Evolutionary conservation across 2,329 filamentous ascomycete species (phyloP), one percentile per base, ranked within the genome.

Genomic region (Raffaelea arxii): DNA sequence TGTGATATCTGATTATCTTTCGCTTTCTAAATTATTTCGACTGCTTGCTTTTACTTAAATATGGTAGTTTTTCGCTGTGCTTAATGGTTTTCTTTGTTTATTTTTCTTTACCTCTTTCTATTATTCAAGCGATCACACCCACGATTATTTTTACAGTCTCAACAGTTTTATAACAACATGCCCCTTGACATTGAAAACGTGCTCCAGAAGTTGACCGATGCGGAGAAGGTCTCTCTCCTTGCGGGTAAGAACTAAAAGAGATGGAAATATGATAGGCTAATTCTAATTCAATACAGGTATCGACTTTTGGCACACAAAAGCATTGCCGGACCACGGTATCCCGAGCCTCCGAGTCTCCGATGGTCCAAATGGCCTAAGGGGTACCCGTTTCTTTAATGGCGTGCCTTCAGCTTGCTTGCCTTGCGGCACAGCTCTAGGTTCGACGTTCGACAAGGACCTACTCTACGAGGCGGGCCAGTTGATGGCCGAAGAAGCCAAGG

Each of bases 401-500:
- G 56, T 68, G 63, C 54, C 69, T 64, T 62, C 68, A 4, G 67
- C 67, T 1, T 69, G 68, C 49, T 58, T 71, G 10, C 68, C 69
- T 2, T 69, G 65, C 48, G 66, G 64, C 18, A 65, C 66, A 5
- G 65, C 62, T 7, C 60, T 71, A 6, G 83, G 77, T 19, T 78
- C 81, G 4, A 84, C 83, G 9, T 87, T 80, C 75, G 78, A 84
- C 59, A 73, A 73, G 48, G 64, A 70, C 18, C 70, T 85, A 35
- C 75, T 82, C 48, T 79, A 78, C 57, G 66, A 70, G 40, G 77
- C 80, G 25, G 83, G 83, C 37, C 64, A 72, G 50, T 75, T 78
- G 47, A 83, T 86, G 75, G 83, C 79, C 14, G 63, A 72, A 45
- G 83, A 87, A 58, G 75, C 80, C 56, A 73, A 71, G 49, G 75